phyloP scores from a whole-genome alignment of 305 asterid genomes.

The Rubia peregrina region DNA sequence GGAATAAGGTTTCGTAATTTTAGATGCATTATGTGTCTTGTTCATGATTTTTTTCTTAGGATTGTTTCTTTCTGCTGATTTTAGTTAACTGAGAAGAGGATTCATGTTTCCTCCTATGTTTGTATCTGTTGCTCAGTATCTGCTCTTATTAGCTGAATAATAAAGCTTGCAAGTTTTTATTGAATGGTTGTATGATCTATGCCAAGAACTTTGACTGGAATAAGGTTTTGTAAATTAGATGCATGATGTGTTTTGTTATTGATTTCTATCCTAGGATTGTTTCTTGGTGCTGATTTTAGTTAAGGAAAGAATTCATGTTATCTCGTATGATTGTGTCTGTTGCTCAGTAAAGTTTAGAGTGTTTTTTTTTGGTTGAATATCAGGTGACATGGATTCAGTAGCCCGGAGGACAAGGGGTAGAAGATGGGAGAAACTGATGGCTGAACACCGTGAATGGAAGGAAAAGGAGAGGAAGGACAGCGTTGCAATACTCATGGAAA shows the following conservation, averaged over 20 bases:
- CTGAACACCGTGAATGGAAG: background rate
- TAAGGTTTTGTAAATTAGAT: background rate
- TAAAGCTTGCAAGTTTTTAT: background rate
- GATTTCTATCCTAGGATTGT: background rate
- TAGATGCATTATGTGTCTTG: background rate
- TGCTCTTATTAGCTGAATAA: background rate
- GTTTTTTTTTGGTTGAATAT: background rate
- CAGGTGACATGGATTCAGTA: slow-evolving; percentile 14
- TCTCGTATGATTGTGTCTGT: background rate
- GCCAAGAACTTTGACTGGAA: background rate
- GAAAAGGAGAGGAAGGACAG: background rate
- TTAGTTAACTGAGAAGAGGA: background rate
- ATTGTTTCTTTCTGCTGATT: too few relatives aligned
- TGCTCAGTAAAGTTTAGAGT: background rate
- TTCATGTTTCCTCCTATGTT: background rate
- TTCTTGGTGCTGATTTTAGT: background rate
- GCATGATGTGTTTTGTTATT: background rate
- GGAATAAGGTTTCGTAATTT: background rate
- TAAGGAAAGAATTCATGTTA: background rate
- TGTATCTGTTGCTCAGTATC: background rate
- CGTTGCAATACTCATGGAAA: background rate
- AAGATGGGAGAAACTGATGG: background rate
- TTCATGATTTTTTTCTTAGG: too few relatives aligned
- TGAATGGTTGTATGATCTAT: background rate
- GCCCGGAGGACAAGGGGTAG: slow-evolving; percentile 15